Base-by-base conservation (phyloP, 2,329 filamentous ascomycete genomes). In the Niveomyces coronatus region DNA sequence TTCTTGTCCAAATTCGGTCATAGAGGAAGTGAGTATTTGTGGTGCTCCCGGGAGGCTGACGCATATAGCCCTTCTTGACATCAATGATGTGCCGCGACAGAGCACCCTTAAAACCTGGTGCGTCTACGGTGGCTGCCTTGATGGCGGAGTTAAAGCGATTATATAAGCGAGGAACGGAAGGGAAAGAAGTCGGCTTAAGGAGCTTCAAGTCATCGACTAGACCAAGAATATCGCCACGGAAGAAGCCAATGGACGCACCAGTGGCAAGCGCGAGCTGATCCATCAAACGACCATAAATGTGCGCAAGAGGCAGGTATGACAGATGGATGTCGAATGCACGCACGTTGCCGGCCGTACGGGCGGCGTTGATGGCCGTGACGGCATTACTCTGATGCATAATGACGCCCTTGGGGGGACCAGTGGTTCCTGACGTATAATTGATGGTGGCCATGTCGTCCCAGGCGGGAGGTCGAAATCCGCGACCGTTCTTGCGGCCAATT, bases 191-290 rank as follows among this genome's bases (percentile, higher is more conserved):
- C 0, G 91, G 91, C 42, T 79, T 77, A 40, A 98, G 69, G 30
- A 86, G 59, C 67, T 96, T 94, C 63, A 98, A 61, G 54, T 98
- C 91, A 42, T 98, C 91, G 1, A 94, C 79, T 14, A 98, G 68
- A 45, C 84, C 83, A 13, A 84, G 56, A 45, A 95, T 82, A 54
- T 95, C 86, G 39, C 91, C 91, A 50, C 91, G 86, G 74, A 95
- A 98, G 61, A 89, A 98, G n/a, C 89, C 91, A 49, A 95, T 79
- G 7, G 76, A 67, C 23, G 75, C 76, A 39, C 86, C 88, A 37
- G 75, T 70, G 51, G 81, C 75, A 13, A 95, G 66, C n/a, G 77
- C 74, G 4, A 71, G 68, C 57, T 93, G 83, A 57, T 98, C 91
- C 30, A 79, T 68, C 49, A 95, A 70, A 40, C 91, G 82, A 45